These are phyloP conservation scores for Echinochloa phyllopogon DNA, from an alignment of 176 grass and related monocot species.

Conservation along the genomic window DNA sequence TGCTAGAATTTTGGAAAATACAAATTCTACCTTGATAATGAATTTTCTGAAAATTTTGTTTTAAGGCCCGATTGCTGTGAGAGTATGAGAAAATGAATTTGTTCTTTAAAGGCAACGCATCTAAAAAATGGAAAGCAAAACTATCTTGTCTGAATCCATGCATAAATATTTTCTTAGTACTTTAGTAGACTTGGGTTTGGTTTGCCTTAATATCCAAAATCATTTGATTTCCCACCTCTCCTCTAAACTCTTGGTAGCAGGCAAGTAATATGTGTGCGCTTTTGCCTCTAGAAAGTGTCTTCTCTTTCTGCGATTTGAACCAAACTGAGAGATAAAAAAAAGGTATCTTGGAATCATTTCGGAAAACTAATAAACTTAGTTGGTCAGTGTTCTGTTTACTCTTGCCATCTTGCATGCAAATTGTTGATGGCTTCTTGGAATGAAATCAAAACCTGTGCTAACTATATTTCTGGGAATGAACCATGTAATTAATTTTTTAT, in stretches of 20 bases:
- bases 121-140: background rate
- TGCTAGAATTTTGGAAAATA: conserved; percentile 13
- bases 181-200: background rate
- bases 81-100: background rate
- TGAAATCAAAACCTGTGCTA: background rate
- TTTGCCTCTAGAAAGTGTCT: background rate
- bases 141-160: background rate
- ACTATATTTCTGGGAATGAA: background rate
- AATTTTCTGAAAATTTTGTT: background rate
- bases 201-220: conserved; percentile 1
- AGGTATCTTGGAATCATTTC: background rate
- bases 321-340: background rate
- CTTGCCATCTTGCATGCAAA: background rate
- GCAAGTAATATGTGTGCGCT: background rate
- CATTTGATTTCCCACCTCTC: background rate
- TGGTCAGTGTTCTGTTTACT: background rate
- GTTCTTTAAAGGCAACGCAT: background rate
- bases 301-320: background rate
- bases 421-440: background rate
- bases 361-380: background rate
- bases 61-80: background rate
- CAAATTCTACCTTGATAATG: background rate
- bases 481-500: background rate
- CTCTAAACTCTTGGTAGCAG: background rate
- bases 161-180: background rate